These are phyloP conservation scores for Chaetomium tenue DNA, from an alignment of 495 filamentous ascomycete species.

Conservation along the genomic window DNA sequence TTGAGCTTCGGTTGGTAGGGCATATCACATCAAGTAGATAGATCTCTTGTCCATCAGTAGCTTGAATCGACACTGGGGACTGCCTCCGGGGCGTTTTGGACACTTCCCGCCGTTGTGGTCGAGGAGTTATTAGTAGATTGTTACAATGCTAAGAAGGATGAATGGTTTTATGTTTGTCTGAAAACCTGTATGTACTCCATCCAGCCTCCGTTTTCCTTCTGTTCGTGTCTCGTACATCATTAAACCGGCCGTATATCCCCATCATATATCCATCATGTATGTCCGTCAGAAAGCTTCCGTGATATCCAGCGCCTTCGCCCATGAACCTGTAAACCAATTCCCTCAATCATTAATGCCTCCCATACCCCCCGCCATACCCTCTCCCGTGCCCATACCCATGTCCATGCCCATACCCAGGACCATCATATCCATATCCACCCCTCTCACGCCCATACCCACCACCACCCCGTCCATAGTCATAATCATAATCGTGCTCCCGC, in stretches of 20 bases:
- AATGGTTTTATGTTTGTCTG: no score
- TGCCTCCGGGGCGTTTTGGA: background rate
- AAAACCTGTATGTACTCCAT: no score
- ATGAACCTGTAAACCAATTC: background rate
- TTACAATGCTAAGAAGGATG: no score
- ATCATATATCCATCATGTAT: background rate
- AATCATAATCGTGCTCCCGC: no score
- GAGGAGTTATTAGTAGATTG: background rate
- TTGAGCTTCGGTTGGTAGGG: background rate
- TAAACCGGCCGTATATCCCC: background rate
- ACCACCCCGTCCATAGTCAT: no score
- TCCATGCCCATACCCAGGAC: background rate
- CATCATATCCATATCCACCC: no score
- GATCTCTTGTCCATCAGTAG: constrained; percentile 6
- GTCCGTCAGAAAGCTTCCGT: no score
- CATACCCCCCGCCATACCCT: background rate
- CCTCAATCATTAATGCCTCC: background rate
- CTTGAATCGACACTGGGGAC: background rate
- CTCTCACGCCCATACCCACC: no score
- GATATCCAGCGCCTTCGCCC: background rate
- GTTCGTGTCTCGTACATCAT: no score
- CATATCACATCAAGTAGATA: background rate
- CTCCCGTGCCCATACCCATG: background rate
- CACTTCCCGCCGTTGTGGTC: no score
- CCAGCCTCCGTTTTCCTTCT: no score